A percentile compares a stretch with the other conserved stretches of the same genome.
Conservation (phyloP, 192 early-diverging fungal species). For the Chytriomyces hyalinus region DNA sequence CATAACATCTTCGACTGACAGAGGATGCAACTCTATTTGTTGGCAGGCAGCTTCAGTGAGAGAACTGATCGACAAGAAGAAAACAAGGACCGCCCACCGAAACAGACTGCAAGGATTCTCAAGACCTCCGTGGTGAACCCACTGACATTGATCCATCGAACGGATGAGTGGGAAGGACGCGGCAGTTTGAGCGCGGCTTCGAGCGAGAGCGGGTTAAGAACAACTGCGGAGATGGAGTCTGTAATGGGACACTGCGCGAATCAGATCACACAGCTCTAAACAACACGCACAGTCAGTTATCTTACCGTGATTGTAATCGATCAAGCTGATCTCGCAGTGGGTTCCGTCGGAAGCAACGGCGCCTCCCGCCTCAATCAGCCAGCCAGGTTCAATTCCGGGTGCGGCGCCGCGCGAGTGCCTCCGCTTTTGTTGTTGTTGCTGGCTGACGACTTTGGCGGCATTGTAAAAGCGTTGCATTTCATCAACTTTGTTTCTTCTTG, state of each 20-base stretch:
- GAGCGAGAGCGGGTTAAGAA: background rate
- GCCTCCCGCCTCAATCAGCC: too few species aligned
- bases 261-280: too few species aligned
- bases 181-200: conserved; percentile 2
- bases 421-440: too few species aligned
- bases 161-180: conserved; percentile 47
- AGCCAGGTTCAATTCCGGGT: too few species aligned
- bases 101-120: background rate
- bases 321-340: too few species aligned
- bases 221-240: background rate
- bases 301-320: too few species aligned
- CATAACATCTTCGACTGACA: conserved; percentile 45
- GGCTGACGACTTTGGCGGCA: too few species aligned
- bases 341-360: too few species aligned
- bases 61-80: background rate
- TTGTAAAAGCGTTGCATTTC: too few species aligned
- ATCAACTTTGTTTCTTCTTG: too few species aligned
- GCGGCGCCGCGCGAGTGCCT: too few species aligned
- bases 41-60: background rate
- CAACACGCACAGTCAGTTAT: too few species aligned
- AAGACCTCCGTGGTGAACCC: conserved; percentile 45
- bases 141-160: conserved; percentile 62
- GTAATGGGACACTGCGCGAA: background rate
- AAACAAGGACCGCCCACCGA: background rate
- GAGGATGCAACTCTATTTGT: conserved; percentile 37